A percentile compares a stretch with the other conserved stretches of the same genome.
Evolutionary conservation across 495 filamentous ascomycete genomes (phyloP).

Genomic region (Cryomyces antarcticus): DNA sequence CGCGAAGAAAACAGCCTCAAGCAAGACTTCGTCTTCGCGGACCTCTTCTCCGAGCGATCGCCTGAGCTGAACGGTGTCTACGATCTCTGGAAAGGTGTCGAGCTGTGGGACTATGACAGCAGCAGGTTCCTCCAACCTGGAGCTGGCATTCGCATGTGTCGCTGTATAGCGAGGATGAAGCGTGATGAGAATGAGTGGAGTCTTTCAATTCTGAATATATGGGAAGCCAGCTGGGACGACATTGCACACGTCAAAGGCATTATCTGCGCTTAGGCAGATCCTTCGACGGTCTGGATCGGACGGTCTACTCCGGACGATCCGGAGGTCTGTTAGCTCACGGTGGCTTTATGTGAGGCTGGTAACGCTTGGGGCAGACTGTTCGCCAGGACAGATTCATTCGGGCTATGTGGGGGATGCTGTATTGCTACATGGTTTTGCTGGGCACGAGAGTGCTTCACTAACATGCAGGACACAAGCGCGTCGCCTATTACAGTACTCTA

Average conservation of each 20-base stretch:
- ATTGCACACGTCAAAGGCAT: slow-evolving; percentile 17
- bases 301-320: no score
- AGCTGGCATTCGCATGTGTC: slow-evolving; percentile 20
- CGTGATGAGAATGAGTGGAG: slow-evolving; percentile 24
- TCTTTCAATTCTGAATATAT: slow-evolving; percentile 30
- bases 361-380: no score
- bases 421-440: no score
- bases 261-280: background rate
- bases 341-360: no score
- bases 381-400: no score
- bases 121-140: slow-evolving; percentile 9
- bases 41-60: slow-evolving; percentile 34
- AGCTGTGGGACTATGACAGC: slow-evolving; percentile 28
- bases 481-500: no score
- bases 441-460: no score
- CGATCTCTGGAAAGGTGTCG: slow-evolving; percentile 25
- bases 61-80: slow-evolving; percentile 32
- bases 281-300: no score
- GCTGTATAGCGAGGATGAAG: slow-evolving; percentile 32
- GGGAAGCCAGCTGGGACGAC: slow-evolving; percentile 31
- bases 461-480: no score
- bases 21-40: slow-evolving; percentile 37
- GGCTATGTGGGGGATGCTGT: no score
- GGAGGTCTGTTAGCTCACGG: no score
- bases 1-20: slow-evolving; percentile 22